phyloP scores from a whole-genome alignment of 805 yeast genomes.

The Nakazawaea molendinolei region DNA sequence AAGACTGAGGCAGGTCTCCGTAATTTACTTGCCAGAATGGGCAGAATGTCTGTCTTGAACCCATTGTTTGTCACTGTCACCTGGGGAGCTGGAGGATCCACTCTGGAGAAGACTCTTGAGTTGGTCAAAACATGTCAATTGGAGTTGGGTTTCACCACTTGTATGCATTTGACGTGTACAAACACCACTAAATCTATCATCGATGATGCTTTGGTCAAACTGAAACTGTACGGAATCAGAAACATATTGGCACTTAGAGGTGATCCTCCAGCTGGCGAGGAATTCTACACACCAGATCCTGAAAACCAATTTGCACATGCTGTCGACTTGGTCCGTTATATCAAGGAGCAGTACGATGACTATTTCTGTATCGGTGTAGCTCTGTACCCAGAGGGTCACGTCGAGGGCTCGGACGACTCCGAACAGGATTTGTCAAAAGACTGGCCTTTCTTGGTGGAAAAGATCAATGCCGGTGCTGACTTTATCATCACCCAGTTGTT shows the following conservation, averaged over 20 bases:
- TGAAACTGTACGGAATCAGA: conserved; percentile 71
- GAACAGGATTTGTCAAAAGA: conserved; percentile 65
- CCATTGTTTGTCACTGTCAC: conserved; percentile 91
- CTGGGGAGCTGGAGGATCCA: conserved; percentile 99
- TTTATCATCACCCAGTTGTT: conserved; percentile 88
- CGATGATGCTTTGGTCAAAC: conserved; percentile 70
- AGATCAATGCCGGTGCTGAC: conserved; percentile 91
- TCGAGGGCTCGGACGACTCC: conserved; percentile 68
- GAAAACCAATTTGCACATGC: conserved; percentile 66
- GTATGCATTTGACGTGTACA: conserved; percentile 94
- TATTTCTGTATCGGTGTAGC: conserved; percentile 95
- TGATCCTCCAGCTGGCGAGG: conserved; percentile 68
- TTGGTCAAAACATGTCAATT: conserved; percentile 72
- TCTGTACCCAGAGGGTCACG: conserved; percentile 97
- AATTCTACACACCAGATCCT: conserved; percentile 39
- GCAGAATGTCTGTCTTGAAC: conserved; percentile 80
- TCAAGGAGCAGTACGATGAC: conserved; percentile 62
- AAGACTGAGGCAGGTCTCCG: conserved; percentile 83
- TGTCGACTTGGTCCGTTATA: conserved; percentile 79
- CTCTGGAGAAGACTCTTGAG: conserved; percentile 79
- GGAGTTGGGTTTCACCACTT: conserved; percentile 78
- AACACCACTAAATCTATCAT: conserved; percentile 74
- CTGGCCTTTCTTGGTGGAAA: conserved; percentile 73
- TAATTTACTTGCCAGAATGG: conserved; percentile 79
- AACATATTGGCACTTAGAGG: conserved; percentile 93